Percentiles rank a stretch among this genome's conserved stretches.
Evolutionary conservation across 2,329 filamentous ascomycete species (phyloP).

Genomic region (Ophiostoma triangulosporum): DNA sequence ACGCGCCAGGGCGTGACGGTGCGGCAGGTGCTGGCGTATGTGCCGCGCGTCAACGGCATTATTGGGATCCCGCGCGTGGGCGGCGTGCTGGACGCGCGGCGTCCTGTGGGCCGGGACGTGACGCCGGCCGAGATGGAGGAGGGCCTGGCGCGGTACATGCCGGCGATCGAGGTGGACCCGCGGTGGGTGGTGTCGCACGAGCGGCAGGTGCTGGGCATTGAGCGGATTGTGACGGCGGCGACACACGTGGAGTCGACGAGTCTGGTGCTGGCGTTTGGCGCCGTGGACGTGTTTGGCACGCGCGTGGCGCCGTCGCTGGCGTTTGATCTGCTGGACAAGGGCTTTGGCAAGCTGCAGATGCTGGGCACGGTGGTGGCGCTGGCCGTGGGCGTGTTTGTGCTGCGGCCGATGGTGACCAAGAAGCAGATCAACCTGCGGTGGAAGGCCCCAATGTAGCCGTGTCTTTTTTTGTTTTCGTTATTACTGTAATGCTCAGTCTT

Average conservation of each 20-base stretch:
- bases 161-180: slow-evolving; percentile 71
- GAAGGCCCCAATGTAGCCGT: slow-evolving; percentile 24
- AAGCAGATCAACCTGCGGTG: slow-evolving; percentile 57
- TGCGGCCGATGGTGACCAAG: slow-evolving; percentile 68
- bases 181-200: slow-evolving; percentile 53
- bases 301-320: slow-evolving; percentile 73
- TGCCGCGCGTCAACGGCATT: slow-evolving; percentile 60
- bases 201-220: slow-evolving; percentile 38
- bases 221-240: slow-evolving; percentile 58
- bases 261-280: slow-evolving; percentile 72
- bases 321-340: slow-evolving; percentile 86
- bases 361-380: slow-evolving; percentile 72
- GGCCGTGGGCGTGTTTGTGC: slow-evolving; percentile 57
- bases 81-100: slow-evolving; percentile 66
- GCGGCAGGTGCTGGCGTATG: slow-evolving; percentile 65
- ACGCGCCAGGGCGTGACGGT: slow-evolving; percentile 86
- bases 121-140: slow-evolving; percentile 70
- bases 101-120: slow-evolving; percentile 73
- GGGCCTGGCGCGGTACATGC: slow-evolving; percentile 62
- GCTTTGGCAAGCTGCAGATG: slow-evolving; percentile 83
- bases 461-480: background rate
- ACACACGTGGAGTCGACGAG: slow-evolving; percentile 85
- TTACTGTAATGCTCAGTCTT: background rate
- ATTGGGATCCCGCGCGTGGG: slow-evolving; percentile 57
- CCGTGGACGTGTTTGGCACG: slow-evolving; percentile 72